phyloP scores from a whole-genome alignment of 768 basidiomycete species.

The Kwoniella botswanensis region DNA sequence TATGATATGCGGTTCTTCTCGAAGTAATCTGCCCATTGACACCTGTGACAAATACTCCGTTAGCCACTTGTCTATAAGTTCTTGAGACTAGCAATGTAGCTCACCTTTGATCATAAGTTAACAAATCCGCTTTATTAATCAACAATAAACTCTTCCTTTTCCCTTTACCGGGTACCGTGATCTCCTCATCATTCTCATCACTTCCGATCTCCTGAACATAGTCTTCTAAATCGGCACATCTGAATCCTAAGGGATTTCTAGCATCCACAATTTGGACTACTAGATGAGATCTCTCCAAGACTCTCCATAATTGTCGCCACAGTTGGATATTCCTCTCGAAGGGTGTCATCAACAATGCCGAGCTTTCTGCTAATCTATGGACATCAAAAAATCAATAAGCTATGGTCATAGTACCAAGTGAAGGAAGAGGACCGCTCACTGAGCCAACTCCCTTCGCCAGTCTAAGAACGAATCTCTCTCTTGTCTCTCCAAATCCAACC shows the following conservation, averaged over 20 bases:
- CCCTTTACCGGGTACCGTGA: slow-evolving; percentile 79
- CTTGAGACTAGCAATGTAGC: slow-evolving; percentile 21
- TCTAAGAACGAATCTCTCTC: slow-evolving; percentile 90
- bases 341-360: slow-evolving; percentile 86
- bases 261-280: slow-evolving; percentile 98
- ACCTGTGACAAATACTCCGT: slow-evolving; percentile 61
- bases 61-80: not conserved
- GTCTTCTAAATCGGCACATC: slow-evolving; percentile 89
- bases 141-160: slow-evolving; percentile 76
- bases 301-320: slow-evolving; percentile 98
- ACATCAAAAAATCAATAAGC: not conserved
- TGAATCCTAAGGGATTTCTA: slow-evolving; percentile 88
- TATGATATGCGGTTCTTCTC: slow-evolving; percentile 61
- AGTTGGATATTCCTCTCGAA: slow-evolving; percentile 98
- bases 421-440: slow-evolving; percentile 64
- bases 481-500: slow-evolving; percentile 78
- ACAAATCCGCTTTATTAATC: slow-evolving; percentile 93
- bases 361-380: slow-evolving; percentile 79
- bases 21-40: slow-evolving; percentile 79
- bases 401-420: not conserved
- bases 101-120: slow-evolving; percentile 84
- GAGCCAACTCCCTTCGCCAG: slow-evolving; percentile 89
- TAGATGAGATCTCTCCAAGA: slow-evolving; percentile 92
- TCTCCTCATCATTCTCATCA: slow-evolving; percentile 61
- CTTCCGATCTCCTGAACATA: slow-evolving; percentile 72